phyloP scores from a whole-genome alignment of 2,329 filamentous ascomycete species.

The Microcera coccophila region DNA sequence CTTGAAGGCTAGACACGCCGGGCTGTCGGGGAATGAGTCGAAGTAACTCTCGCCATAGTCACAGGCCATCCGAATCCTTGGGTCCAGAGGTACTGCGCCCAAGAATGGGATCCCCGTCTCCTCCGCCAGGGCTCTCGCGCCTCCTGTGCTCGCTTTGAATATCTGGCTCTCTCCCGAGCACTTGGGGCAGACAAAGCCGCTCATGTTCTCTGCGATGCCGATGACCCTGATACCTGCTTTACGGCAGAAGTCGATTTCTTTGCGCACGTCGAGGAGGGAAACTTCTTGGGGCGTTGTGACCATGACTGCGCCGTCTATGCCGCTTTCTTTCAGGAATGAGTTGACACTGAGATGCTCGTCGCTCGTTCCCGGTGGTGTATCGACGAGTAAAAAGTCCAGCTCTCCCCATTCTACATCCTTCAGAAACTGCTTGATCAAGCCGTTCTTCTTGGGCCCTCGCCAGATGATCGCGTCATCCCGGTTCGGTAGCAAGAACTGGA shows the following conservation, averaged over 20 bases:
- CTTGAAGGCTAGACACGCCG: constrained; percentile 78
- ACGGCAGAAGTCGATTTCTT: constrained; percentile 95
- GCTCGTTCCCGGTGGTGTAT: constrained; percentile 91
- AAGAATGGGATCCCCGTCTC: constrained; percentile 88
- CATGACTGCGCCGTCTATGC: constrained; percentile 88
- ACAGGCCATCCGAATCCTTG: constrained; percentile 90
- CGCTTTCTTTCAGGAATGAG: constrained; percentile 82
- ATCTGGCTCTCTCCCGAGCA: constrained; percentile 81
- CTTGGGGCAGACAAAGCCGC: constrained; percentile 90
- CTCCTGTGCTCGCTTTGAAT: constrained; percentile 87
- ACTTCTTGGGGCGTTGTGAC: constrained; percentile 97
- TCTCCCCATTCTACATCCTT: constrained; percentile 98
- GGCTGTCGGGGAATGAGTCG: constrained; percentile 88
- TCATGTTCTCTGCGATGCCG: constrained; percentile 97
- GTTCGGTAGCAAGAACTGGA: constrained; percentile 96
- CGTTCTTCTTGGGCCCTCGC: constrained; percentile 98
- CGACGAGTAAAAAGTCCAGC: constrained; percentile 86
- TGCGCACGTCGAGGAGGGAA: constrained; percentile 83
- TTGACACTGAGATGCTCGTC: constrained; percentile 96
- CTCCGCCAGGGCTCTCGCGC: constrained; percentile 72
- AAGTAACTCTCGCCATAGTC: constrained; percentile 98
- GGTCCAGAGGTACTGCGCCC: constrained; percentile 85
- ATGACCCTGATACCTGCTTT: constrained; percentile 89
- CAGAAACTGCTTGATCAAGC: constrained; percentile 93
- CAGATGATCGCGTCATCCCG: constrained; percentile 95